phyloP scores from a whole-genome alignment of 1,139 yeast genomes.

The Nakaseomyces glabratus region DNA sequence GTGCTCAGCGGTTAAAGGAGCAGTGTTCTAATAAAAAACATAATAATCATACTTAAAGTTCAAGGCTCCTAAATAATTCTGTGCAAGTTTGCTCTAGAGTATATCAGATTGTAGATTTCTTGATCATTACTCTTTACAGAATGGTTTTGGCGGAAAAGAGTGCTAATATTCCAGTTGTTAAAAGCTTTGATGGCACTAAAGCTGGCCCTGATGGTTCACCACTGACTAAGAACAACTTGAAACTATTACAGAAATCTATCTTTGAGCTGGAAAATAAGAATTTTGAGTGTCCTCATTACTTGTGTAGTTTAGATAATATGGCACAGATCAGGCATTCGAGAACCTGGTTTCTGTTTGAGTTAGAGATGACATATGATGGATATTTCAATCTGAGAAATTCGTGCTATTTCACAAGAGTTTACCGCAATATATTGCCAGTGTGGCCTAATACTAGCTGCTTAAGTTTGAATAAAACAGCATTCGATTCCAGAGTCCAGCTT shows the following conservation, averaged over 20 bases:
- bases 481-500: neutral
- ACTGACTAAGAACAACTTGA: conserved; percentile 15
- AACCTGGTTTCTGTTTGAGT: conserved; percentile 27
- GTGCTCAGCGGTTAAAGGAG: too few relatives aligned
- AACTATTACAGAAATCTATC: conserved; percentile 15
- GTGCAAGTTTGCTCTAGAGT: too few relatives aligned
- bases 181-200: neutral
- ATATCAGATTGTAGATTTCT: too few relatives aligned
- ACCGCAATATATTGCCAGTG: conserved; percentile 15
- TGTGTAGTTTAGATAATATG: conserved; percentile 17
- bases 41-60: too few relatives aligned
- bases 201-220: neutral
- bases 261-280: conserved; percentile 12
- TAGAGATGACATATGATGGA: conserved; percentile 23
- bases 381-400: conserved; percentile 20
- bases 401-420: conserved; percentile 23
- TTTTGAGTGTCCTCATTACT: conserved; percentile 14
- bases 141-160: conserved; percentile 6
- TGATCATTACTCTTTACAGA: too few relatives aligned
- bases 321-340: conserved; percentile 13
- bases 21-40: too few relatives aligned
- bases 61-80: too few relatives aligned
- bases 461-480: conserved; percentile 7
- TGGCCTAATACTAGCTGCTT: conserved; percentile 19
- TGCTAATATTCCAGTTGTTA: neutral